Conservation (phyloP, 305 asterid genomes). For the Solanum hybrid region DNA sequence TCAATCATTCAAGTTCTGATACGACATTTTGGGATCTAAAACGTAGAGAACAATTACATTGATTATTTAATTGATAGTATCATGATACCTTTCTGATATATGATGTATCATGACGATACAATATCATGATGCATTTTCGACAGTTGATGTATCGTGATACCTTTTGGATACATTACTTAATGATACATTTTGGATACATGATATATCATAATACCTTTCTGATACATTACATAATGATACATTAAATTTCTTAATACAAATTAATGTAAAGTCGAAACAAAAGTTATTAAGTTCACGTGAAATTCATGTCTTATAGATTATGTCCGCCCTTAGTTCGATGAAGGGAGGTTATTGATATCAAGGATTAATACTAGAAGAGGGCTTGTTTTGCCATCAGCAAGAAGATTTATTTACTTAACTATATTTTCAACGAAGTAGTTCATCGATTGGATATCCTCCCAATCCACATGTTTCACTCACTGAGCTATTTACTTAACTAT, state of each 20-base stretch:
- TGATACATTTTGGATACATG: no score
- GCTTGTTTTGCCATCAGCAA: not conserved
- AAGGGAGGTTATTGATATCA: not conserved
- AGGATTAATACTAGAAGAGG: not conserved
- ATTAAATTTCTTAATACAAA: not conserved
- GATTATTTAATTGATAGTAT: no score
- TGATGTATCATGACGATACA: no score
- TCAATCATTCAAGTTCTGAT: no score
- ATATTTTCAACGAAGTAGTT: not conserved
- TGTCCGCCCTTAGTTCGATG: not conserved
- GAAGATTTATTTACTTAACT: no score
- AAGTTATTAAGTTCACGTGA: not conserved
- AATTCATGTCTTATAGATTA: not conserved
- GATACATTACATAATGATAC: no score
- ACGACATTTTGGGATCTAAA: no score
- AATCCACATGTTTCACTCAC: not conserved
- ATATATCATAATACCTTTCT: no score
- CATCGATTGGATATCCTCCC: not conserved
- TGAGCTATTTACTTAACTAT: not conserved
- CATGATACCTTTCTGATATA: no score
- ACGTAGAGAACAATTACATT: no score
- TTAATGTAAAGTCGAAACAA: not conserved
- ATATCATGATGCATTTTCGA: no score
- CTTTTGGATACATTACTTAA: not conserved
- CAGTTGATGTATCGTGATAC: not conserved